Conservation (phyloP, 1,284 basidiomycete genomes). For the Heterobasidion irregulare region DNA sequence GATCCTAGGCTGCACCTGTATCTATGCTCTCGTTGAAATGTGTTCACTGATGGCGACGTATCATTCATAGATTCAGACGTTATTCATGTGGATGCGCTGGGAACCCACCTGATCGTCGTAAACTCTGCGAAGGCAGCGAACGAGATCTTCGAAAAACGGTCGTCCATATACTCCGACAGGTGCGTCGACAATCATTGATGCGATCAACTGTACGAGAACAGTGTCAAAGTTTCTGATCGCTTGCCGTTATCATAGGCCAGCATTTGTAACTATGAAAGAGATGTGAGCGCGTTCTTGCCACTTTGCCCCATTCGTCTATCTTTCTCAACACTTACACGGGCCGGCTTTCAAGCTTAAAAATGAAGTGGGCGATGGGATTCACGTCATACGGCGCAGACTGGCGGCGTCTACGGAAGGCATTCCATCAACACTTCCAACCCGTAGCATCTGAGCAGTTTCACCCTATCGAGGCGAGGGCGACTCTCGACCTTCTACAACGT, state of each 20-base stretch:
- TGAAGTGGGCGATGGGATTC: conserved; percentile 11
- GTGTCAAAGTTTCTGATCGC: not conserved
- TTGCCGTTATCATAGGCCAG: conserved; percentile 1
- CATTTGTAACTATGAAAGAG: conserved; percentile 4
- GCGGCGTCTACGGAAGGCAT: conserved; percentile 14
- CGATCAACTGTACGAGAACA: no score
- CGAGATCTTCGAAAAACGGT: conserved; percentile 27
- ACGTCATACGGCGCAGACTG: conserved; percentile 16
- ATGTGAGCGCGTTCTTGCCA: conserved; percentile 2
- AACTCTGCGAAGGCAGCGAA: conserved; percentile 21
- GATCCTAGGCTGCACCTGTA: not conserved
- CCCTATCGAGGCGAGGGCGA: conserved; percentile 12
- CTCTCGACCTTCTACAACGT: conserved; percentile 13
- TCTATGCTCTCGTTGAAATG: not conserved
- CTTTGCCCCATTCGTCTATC: not conserved
- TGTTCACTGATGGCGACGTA: not conserved
- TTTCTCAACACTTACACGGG: not conserved
- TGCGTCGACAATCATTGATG: conserved; percentile 1
- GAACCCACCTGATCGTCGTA: conserved; percentile 10
- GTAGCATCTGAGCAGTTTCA: conserved; percentile 10
- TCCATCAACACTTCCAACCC: conserved; percentile 17
- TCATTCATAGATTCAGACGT: conserved; percentile 8
- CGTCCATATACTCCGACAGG: conserved; percentile 14
- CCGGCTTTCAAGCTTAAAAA: conserved; percentile 4
- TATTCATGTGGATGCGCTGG: conserved; percentile 6